Conservation (phyloP, 2,329 filamentous ascomycete species). For the Phyllosticta citrichinensis region DNA sequence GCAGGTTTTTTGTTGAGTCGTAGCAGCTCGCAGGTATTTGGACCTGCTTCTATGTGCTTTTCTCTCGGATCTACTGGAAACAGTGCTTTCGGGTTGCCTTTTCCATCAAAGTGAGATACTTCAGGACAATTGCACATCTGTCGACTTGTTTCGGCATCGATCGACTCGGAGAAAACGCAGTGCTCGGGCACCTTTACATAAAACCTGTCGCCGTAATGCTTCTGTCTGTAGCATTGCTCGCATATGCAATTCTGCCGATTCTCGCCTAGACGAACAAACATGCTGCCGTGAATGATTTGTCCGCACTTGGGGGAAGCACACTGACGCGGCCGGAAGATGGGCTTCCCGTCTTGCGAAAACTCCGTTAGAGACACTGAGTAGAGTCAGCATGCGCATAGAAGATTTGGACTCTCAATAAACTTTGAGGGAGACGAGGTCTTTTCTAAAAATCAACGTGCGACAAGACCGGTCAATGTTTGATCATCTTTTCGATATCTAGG, state of each 20-base stretch:
- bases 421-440: constrained; percentile 16
- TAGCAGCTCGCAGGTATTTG: neutral
- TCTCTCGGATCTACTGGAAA: neutral
- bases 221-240: constrained; percentile 25
- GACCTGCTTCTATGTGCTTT: neutral
- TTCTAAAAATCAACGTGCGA: constrained; percentile 17
- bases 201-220: constrained; percentile 18
- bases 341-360: neutral
- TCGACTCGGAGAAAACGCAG: constrained; percentile 18
- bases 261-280: neutral
- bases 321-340: neutral
- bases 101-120: neutral
- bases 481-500: constrained; percentile 5
- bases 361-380: constrained; percentile 1
- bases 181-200: constrained; percentile 28
- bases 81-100: neutral
- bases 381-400: neutral
- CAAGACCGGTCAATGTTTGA: constrained; percentile 22
- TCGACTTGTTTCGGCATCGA: constrained; percentile 17
- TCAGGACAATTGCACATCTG: constrained; percentile 16
- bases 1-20: neutral
- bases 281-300: neutral
- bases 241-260: constrained; percentile 17
- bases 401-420: neutral
- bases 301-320: neutral